Evolutionary conservation across 179 eudicot species (phyloP), one percentile per base, ranked within the genome.

Genomic region (Beta macrorhiza): DNA sequence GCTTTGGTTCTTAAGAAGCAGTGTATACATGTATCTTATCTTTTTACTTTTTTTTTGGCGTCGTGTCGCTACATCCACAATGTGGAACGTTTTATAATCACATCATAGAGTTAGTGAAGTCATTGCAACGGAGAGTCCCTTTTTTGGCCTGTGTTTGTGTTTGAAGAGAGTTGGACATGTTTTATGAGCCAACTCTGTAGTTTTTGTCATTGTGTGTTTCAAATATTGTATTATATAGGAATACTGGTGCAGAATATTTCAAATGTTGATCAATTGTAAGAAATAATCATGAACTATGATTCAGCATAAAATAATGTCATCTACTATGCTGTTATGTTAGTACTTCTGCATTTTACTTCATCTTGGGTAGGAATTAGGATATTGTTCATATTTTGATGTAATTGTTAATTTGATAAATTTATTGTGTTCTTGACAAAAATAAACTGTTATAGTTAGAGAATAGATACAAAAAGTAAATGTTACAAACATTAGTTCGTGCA

Each of bases 141-240:
- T 22, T 37, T 56, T 75, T 75, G 65, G 78, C 25, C 47, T 56
- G 52, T 42, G 44, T 63, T 67, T 22, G 47, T 51, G 52, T n/a
- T 52, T 44, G 78, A 75, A n/a, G 52, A 49, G 16, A 57, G 25
- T 37, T 72, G 22, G 78, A 58, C 52, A 75, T 75, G 16, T 75
- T 75, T 75, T 75, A 75, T 57, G 78, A 75, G 78, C 67, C 78
- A 75, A 37, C 25, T 75, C 3, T 52, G 61, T 52, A 44, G 22
- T 25, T 22, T 51, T 22, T 25, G 9, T 5, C 62, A 53, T 75
- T 57, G 49, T 37, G 67, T 57, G 29, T 74, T 57, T 14, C 37
- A 42, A 74, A 75, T 51, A 53, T 37, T 75, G 63, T 57, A 56
- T 32, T 32, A 75, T 75, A 75, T 42, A 75, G 78, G 61, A 4